Evolutionary conservation across 495 filamentous ascomycete species (phyloP).

Genomic region (Xylaria palmicola): DNA sequence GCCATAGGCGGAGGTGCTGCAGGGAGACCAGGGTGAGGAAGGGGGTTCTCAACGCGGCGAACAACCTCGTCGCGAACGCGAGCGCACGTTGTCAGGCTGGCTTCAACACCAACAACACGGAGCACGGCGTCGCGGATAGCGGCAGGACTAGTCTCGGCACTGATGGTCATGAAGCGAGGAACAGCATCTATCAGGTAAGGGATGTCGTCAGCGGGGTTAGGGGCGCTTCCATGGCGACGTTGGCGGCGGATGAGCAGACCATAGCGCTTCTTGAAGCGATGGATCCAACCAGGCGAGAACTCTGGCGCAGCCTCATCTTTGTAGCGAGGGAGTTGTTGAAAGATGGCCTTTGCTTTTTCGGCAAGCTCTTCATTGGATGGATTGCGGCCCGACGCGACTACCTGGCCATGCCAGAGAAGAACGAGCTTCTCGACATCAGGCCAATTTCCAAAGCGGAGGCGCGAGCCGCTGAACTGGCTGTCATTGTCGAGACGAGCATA

Average conservation of each 20-base stretch:
- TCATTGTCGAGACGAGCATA: conserved; percentile 55
- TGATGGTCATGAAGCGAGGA: conserved; percentile 48
- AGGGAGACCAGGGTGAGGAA: conserved; percentile 22
- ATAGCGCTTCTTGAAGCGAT: conserved; percentile 55
- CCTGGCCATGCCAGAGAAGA: conserved; percentile 50
- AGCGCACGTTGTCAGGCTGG: conserved; percentile 46
- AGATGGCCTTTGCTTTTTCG: conserved; percentile 52
- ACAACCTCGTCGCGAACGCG: conserved; percentile 51
- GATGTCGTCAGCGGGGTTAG: conserved; percentile 47
- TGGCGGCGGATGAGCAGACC: conserved; percentile 50
- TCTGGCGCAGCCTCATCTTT: conserved; percentile 49
- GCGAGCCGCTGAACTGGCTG: conserved; percentile 49
- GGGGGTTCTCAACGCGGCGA: conserved; percentile 40
- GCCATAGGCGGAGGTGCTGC: conserved; percentile 24
- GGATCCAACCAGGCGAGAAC: conserved; percentile 56
- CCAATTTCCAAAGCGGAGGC: conserved; percentile 54
- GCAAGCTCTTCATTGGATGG: conserved; percentile 53
- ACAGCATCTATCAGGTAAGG: conserved; percentile 49
- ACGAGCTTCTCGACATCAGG: conserved; percentile 56
- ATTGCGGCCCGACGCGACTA: conserved; percentile 42
- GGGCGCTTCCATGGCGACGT: conserved; percentile 41
- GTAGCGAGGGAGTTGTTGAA: conserved; percentile 48
- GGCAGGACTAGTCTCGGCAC: conserved; percentile 44
- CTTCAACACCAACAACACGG: conserved; percentile 47
- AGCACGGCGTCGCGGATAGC: conserved; percentile 47